Evolutionary conservation across 2,329 filamentous ascomycete genomes (phyloP).

Genomic region (Talaromyces albobiverticillius): DNA sequence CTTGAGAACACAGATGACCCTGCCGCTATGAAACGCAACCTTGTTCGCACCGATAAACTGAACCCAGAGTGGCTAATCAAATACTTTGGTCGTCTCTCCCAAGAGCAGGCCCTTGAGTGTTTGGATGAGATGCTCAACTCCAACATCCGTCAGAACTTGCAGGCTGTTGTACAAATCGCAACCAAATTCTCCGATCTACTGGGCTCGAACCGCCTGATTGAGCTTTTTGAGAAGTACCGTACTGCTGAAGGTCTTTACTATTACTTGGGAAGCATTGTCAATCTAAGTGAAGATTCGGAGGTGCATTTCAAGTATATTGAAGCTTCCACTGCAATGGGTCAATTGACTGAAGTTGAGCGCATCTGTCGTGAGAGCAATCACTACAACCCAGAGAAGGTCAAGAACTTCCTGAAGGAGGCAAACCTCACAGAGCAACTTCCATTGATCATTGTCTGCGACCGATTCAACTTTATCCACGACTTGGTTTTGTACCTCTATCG

Average conservation of each 20-base stretch:
- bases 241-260: constrained; percentile 97
- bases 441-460: constrained; percentile 96
- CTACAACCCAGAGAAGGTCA: constrained; percentile 92
- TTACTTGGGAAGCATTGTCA: constrained; percentile 97
- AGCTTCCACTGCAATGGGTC: constrained; percentile 87
- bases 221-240: constrained; percentile 95
- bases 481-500: constrained; percentile 96
- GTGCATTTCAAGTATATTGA: constrained; percentile 99
- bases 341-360: constrained; percentile 93
- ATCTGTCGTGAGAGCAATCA: constrained; percentile 91
- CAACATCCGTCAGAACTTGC: constrained; percentile 96
- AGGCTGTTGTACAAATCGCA: constrained; percentile 89
- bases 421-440: constrained; percentile 88
- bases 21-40: constrained; percentile 84
- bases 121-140: constrained; percentile 93
- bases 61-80: constrained; percentile 86
- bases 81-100: constrained; percentile 91
- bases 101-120: constrained; percentile 92
- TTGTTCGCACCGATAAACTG: constrained; percentile 77
- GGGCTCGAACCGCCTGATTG: constrained; percentile 81
- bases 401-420: constrained; percentile 99
- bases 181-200: constrained; percentile 98
- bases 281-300: constrained; percentile 89
- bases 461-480: constrained; percentile 99
- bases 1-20: constrained; percentile 94